These are phyloP conservation scores for Citrullus amarus DNA, from an alignment of 306 rosid species.

Conservation along the genomic window DNA sequence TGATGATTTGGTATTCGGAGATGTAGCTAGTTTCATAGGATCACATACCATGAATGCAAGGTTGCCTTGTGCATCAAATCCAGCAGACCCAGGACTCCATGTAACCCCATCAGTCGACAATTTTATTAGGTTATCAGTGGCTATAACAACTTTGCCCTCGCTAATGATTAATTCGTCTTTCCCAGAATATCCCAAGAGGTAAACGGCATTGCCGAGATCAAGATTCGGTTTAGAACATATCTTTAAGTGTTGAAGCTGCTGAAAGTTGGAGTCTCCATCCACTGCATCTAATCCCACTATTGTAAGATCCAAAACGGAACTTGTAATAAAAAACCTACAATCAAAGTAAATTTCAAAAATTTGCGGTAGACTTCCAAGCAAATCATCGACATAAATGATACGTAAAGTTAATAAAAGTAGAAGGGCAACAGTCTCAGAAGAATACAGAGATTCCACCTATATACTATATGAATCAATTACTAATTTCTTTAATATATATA, in stretches of 20 bases:
- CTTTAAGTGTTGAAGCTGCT: constrained; percentile 63
- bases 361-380: background rate
- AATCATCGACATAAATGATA: background rate
- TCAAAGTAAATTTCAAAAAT: constrained; percentile 12
- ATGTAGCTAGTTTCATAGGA: constrained; percentile 95
- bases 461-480: background rate
- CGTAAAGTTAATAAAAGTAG: background rate
- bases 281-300: constrained; percentile 80
- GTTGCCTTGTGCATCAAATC: constrained; percentile 84
- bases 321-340: constrained; percentile 90
- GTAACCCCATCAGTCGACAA: constrained; percentile 69
- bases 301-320: constrained; percentile 93
- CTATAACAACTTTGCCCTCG: constrained; percentile 91
- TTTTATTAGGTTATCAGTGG: constrained; percentile 93
- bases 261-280: constrained; percentile 76
- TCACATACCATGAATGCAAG: constrained; percentile 96
- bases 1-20: constrained; percentile 78
- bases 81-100: constrained; percentile 94
- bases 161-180: constrained; percentile 67
- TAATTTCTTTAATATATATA: background rate
- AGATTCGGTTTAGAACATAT: constrained; percentile 69
- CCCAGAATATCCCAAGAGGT: constrained; percentile 71
- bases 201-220: constrained; percentile 78
- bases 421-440: background rate
- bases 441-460: background rate